A percentile compares a stretch with the other conserved stretches of the same genome.
Conservation (phyloP, 2,329 filamentous ascomycete genomes). For the Lachnellula subtilissima region DNA sequence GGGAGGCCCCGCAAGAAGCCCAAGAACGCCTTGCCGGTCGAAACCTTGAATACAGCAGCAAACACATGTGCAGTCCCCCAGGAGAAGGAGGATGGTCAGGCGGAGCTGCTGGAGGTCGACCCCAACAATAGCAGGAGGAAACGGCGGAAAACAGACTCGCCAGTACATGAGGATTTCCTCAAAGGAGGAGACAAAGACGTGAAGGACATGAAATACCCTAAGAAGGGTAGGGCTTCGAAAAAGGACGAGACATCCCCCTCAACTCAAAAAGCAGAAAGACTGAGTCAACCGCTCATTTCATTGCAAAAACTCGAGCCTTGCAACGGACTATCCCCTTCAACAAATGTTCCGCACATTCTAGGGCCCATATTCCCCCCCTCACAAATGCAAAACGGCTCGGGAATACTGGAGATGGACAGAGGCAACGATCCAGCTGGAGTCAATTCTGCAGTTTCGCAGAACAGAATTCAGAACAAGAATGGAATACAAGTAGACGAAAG, state of each 20-base stretch:
- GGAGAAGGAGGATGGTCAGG: slow-evolving; percentile 1
- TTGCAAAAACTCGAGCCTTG: background rate
- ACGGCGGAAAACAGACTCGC: slow-evolving; percentile 38
- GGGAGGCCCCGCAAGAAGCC: background rate
- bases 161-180: slow-evolving; percentile 16
- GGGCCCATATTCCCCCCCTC: background rate
- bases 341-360: background rate
- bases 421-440: too few relatives aligned
- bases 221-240: background rate
- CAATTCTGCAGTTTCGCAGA: too few relatives aligned
- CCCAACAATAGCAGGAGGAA: slow-evolving; percentile 36
- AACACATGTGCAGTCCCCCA: background rate
- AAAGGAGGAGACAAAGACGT: slow-evolving; percentile 3
- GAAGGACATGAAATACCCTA: background rate
- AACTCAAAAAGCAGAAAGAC: background rate
- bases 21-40: background rate
- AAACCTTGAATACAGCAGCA: background rate
- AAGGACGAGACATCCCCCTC: background rate
- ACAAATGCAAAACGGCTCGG: too few relatives aligned
- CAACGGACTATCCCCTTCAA: background rate
- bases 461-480: too few relatives aligned
- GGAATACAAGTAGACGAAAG: too few relatives aligned
- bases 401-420: too few relatives aligned
- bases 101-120: slow-evolving; percentile 28
- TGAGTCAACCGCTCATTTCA: background rate